These are phyloP conservation scores for Neurospora sp. DNA, from an alignment of 495 filamentous ascomycete species.

Conservation along the genomic window DNA sequence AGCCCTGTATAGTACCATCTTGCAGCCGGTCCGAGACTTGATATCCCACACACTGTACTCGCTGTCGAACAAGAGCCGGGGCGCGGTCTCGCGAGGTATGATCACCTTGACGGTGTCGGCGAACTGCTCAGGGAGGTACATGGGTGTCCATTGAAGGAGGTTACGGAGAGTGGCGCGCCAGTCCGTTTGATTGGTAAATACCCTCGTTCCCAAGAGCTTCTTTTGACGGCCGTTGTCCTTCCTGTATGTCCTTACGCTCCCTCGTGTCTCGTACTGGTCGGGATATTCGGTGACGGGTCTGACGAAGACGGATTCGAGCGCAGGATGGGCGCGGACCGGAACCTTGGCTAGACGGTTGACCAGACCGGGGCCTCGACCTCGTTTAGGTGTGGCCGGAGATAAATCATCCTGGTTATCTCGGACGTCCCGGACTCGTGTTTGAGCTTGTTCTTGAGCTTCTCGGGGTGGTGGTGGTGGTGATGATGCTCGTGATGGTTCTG, in stretches of 20 bases:
- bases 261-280: conserved; percentile 3
- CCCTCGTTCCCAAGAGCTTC: not conserved
- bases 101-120: conserved; percentile 9
- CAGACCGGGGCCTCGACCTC: not conserved
- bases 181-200: conserved; percentile 2
- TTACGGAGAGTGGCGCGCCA: conserved; percentile 18
- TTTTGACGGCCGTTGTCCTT: conserved; percentile 2
- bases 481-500: not conserved
- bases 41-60: conserved; percentile 12
- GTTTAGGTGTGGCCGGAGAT: not conserved
- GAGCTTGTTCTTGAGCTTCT: not conserved
- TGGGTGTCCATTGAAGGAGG: conserved; percentile 14
- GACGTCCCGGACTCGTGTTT: not conserved
- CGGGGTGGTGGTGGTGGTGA: not conserved
- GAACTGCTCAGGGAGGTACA: not conserved
- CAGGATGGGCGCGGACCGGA: conserved; percentile 12
- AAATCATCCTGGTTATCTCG: not conserved
- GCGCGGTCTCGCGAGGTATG: not conserved
- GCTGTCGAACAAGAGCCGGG: conserved; percentile 1
- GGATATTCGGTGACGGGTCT: conserved; percentile 10
- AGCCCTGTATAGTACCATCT: conserved; percentile 1
- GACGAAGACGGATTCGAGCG: conserved; percentile 15
- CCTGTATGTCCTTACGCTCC: not conserved
- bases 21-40: conserved; percentile 6
- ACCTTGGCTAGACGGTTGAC: conserved; percentile 11